Percentiles rank a stretch among this genome's conserved stretches.
phyloP scores from a whole-genome alignment of 495 filamentous ascomycete genomes.

The Neurospora sp. region DNA sequence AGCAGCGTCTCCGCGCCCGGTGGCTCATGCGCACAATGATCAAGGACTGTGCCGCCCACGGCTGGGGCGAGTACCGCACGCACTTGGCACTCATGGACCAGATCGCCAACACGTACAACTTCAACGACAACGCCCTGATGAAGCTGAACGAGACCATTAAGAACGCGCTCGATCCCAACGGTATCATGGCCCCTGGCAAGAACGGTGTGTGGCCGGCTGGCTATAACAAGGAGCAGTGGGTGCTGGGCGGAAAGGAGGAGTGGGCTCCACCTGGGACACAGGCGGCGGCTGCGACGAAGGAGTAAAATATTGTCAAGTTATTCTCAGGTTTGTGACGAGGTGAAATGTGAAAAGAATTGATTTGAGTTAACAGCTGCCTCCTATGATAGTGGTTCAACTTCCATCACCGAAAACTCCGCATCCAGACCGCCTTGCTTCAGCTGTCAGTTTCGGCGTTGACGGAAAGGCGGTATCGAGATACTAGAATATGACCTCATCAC shows the following conservation, averaged over 20 bases:
- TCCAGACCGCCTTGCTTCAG: not conserved
- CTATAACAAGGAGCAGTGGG: slow-evolving; percentile 26
- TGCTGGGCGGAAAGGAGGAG: slow-evolving; percentile 27
- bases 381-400: not conserved
- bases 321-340: not conserved
- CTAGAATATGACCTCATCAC: not conserved
- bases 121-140: slow-evolving; percentile 41
- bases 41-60: slow-evolving; percentile 35
- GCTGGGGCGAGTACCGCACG: slow-evolving; percentile 50
- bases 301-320: not conserved
- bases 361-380: not conserved
- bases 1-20: slow-evolving; percentile 26
- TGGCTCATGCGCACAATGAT: slow-evolving; percentile 38
- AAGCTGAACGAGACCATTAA: slow-evolving; percentile 47
- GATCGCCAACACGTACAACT: slow-evolving; percentile 48
- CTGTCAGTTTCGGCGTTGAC: not conserved
- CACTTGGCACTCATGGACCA: slow-evolving; percentile 48
- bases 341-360: not conserved
- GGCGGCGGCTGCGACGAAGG: not conserved
- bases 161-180: slow-evolving; percentile 50
- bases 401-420: not conserved
- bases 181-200: slow-evolving; percentile 46
- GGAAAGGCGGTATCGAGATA: not conserved
- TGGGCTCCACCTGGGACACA: not conserved
- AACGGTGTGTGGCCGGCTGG: slow-evolving; percentile 47